A percentile compares a stretch with the other conserved stretches of the same genome.
These are phyloP conservation scores for Triangularia verruculosa DNA, from an alignment of 2,329 filamentous ascomycete genomes.

Conservation along the genomic window DNA sequence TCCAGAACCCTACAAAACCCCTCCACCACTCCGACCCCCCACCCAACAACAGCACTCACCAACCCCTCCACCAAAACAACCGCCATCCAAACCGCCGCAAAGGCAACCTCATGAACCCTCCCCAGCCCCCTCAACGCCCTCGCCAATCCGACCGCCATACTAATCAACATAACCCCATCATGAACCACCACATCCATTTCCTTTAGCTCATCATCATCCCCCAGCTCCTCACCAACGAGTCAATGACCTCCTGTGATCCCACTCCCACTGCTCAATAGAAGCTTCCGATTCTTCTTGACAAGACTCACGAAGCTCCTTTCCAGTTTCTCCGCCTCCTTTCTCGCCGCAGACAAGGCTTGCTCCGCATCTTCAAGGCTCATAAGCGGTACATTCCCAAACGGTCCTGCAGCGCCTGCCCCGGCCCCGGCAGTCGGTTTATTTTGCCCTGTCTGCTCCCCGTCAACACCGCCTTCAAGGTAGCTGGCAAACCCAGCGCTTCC, in stretches of 20 bases:
- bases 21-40: conserved; percentile 25
- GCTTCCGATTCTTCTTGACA: conserved; percentile 57
- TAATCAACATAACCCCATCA: conserved; percentile 12
- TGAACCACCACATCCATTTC: neutral
- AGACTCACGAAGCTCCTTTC: conserved; percentile 60
- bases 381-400: conserved; percentile 50
- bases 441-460: neutral
- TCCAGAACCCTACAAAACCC: conserved; percentile 27
- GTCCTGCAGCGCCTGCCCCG: conserved; percentile 16
- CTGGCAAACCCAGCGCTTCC: neutral
- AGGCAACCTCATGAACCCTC: conserved; percentile 22
- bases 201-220: conserved; percentile 3
- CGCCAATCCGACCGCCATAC: conserved; percentile 15
- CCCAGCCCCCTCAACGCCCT: conserved; percentile 19
- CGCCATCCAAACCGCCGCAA: conserved; percentile 28
- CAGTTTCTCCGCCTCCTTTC: conserved; percentile 59
- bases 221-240: neutral
- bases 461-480: neutral
- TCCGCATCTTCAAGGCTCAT: conserved; percentile 65
- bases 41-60: conserved; percentile 23
- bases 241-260: conserved; percentile 29
- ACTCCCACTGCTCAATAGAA: conserved; percentile 31
- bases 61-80: conserved; percentile 27
- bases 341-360: conserved; percentile 47
- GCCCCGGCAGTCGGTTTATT: neutral